Evolutionary conservation across 1,284 basidiomycete genomes (phyloP).

Genomic region (Sanghuangporus weigelae): DNA sequence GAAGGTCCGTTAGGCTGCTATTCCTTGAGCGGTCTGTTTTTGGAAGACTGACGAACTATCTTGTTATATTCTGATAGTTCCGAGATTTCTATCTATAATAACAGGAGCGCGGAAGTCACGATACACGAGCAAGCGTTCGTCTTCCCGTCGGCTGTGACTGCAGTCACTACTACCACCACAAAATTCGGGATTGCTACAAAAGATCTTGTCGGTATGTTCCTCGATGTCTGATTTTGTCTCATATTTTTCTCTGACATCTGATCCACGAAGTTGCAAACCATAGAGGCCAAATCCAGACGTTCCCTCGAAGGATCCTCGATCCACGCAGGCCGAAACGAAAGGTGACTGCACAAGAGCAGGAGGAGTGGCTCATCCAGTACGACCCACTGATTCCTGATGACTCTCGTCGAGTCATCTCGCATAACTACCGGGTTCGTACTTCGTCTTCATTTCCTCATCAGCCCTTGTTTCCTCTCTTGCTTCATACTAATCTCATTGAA

Average conservation of each 20-base stretch:
- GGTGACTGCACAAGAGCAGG: slow-evolving; percentile 72
- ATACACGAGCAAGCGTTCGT: slow-evolving; percentile 69
- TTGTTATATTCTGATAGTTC: slow-evolving; percentile 41
- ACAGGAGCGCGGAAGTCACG: slow-evolving; percentile 45
- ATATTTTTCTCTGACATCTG: background rate
- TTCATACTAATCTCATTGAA: background rate
- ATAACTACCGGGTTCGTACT: slow-evolving; percentile 60
- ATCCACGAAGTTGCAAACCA: slow-evolving; percentile 62
- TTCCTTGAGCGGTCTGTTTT: background rate
- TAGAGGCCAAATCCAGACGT: slow-evolving; percentile 68
- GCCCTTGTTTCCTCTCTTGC: background rate
- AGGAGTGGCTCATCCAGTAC: slow-evolving; percentile 85
- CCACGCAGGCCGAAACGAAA: slow-evolving; percentile 81
- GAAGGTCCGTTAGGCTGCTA: slow-evolving; percentile 47
- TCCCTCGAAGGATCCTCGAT: slow-evolving; percentile 76
- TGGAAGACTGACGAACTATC: background rate
- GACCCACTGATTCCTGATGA: slow-evolving; percentile 76
- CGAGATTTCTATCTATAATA: slow-evolving; percentile 66
- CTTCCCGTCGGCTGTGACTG: slow-evolving; percentile 62
- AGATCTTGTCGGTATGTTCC: slow-evolving; percentile 71
- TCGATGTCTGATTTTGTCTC: background rate
- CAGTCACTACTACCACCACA: slow-evolving; percentile 73
- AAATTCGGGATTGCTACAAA: slow-evolving; percentile 86
- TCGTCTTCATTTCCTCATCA: background rate
- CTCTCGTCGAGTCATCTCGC: slow-evolving; percentile 71